Evolutionary conservation across 345 rosid species (phyloP), one percentile per base, ranked within the genome.

Genomic region (Microcos paniculata): DNA sequence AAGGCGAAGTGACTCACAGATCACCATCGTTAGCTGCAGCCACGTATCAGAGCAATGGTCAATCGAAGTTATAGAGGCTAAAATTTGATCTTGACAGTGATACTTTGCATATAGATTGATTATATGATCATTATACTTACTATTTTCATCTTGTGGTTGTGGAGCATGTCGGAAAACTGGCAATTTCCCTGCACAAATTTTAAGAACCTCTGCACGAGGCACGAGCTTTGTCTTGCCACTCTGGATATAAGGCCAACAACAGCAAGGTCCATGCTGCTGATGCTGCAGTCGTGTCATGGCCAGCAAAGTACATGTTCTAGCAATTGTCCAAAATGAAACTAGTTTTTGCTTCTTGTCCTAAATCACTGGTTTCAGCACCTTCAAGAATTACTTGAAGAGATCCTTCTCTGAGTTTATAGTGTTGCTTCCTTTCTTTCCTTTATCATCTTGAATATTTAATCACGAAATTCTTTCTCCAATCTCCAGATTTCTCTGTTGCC

Each of bases 151-250:
- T n/a, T n/a, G n/a, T n/a, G n/a, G n/a, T 77, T 72, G 38, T 64
- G 77, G 15, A 82, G 24, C 81, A 73, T 75, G 23, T 80, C 73
- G 6, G 33, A 18, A n/a, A 64, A 80, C 71, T 8, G 85, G 87
- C 42, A 31, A 4, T 4, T 19, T 26, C 13, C 30, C 82, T 1
- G 49, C 63, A 8, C 87, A 80, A 6, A 82, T 46, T 46, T 82
- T 65, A 35, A 23, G 16, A 26, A 85, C 85, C 55, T 87, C 86
- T 0, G 77, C 77, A 0, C 90, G 82, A 23, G 0, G 77, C 77
- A 0, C 90, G 82, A 23, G 77, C 83, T 16, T 76, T 78, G n/a
- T 71, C 83, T 61, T 87, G 87, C 90, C 90, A 85, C 3, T 81
- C 78, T 43, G 65, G 87, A 66, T 83, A 58, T 9, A 80, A 63